phyloP scores from a whole-genome alignment of 176 grass and related monocot genomes.

The Triticum urartu region DNA sequence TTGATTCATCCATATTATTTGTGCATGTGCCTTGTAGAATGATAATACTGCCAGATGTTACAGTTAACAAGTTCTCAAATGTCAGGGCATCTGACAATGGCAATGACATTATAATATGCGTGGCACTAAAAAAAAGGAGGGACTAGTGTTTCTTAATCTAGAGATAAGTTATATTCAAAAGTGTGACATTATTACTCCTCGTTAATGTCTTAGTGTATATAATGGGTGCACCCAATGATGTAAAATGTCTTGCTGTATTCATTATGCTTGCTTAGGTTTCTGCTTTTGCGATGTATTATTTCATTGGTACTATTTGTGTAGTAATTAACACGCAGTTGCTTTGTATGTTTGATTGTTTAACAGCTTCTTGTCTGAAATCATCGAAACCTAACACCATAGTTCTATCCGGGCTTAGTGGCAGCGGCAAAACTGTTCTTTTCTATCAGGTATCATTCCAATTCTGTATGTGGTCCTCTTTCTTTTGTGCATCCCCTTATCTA shows the following conservation, averaged over 20 bases:
- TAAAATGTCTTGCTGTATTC: neutral
- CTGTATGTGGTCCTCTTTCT: neutral
- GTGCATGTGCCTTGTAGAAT: neutral
- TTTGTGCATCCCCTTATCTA: neutral
- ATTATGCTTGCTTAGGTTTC: neutral
- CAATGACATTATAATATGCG: neutral
- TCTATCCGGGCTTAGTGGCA: conserved; percentile 78
- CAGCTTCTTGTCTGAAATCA: conserved; percentile 66
- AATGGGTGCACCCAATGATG: neutral
- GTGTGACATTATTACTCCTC: neutral
- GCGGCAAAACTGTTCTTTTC: conserved; percentile 92
- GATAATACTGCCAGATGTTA: neutral
- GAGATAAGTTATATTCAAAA: neutral
- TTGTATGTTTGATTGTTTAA: neutral
- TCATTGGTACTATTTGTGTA: neutral
- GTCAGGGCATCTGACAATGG: neutral
- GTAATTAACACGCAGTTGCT: neutral
- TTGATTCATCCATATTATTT: neutral
- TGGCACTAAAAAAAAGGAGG: neutral
- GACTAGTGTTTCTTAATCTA: neutral
- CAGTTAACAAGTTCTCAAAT: neutral
- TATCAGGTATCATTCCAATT: conserved; percentile 60
- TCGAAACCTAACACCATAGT: conserved; percentile 78
- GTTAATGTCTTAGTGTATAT: neutral
- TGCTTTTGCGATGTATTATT: neutral